Base-by-base conservation (phyloP, 1,284 basidiomycete species). In the Fomes fomentarius region DNA sequence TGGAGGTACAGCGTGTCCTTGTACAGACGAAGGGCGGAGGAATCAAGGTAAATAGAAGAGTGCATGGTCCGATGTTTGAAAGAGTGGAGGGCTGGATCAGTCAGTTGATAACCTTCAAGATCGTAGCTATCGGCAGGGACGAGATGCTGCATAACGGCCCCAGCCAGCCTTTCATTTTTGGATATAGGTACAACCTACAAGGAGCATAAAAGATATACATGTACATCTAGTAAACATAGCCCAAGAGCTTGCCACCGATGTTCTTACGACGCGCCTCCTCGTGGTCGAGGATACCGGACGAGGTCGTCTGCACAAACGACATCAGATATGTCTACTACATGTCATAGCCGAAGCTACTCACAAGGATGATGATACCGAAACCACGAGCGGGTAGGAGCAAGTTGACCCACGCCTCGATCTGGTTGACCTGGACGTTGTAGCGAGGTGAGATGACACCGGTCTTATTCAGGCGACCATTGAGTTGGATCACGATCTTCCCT, bases 211-310 rank as follows among this genome's bases (percentile, higher is more conserved):
- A 33, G 28, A 54, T 58, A 61, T 54, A 61, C 46, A 49, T 48
- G 17, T 50, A 58, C 56, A 61, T 56, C 74, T 88, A 93, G 76
- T 93, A 93, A 55, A 91, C 87, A 71, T 92, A 93, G 63, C 91
- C 91, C 56, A 93, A 75, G 57, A 93, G 80, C 79, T 96, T 96
- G 62, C 94, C 93, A 76, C 93, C 94, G 57, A 95, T 89, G 79
- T 98, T 96, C 83, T 98, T 99, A 73, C 96, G 89, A 80, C 96
- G 89, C 53, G 97, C 97, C 83, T 99, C 96, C 76, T 98, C 94
- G 77, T 99, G 97, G 80, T 99, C 96, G 74, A 99, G 87, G 78
- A 99, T 99, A 69, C 97, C 97, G 47, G 95, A 93, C 43, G 94
- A 98, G 56, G 97, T 99, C 67, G 97, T 96, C 91, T 93, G 57